These are phyloP conservation scores for Aspergillus flavus DNA, from an alignment of 2,329 filamentous ascomycete genomes.

Conservation along the genomic window DNA sequence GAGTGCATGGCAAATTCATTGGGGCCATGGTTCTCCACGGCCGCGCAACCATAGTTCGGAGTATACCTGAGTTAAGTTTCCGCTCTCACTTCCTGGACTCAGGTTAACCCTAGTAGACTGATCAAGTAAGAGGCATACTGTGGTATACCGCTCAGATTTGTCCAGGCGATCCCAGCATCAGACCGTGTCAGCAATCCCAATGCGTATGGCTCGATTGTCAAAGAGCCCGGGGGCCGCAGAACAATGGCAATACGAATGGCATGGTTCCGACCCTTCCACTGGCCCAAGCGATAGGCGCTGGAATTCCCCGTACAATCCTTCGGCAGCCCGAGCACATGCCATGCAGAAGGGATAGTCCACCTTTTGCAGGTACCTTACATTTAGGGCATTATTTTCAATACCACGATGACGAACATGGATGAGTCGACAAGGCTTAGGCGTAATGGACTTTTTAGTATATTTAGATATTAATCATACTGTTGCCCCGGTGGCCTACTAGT, in stretches of 20 bases:
- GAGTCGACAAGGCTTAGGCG: background rate
- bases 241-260: constrained; percentile 10
- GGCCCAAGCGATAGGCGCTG: constrained; percentile 17
- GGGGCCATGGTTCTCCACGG: constrained; percentile 1
- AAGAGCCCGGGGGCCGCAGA: constrained; percentile 1
- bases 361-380: constrained; percentile 21
- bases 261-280: constrained; percentile 6
- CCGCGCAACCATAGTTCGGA: background rate
- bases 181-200: constrained; percentile 4
- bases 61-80: constrained; percentile 1
- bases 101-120: background rate
- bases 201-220: constrained; percentile 4
- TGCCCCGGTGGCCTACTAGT: background rate
- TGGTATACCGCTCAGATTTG: background rate
- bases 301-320: constrained; percentile 17
- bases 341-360: constrained; percentile 15
- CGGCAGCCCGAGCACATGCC: constrained; percentile 12
- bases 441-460: background rate
- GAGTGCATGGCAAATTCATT: constrained; percentile 4
- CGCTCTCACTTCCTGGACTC: background rate
- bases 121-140: background rate
- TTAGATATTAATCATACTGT: background rate
- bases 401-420: background rate
- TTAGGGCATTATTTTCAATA: constrained; percentile 1
- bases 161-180: background rate